Base-by-base conservation (phyloP, 2,329 filamentous ascomycete genomes). In the Monosporascus sp. region DNA sequence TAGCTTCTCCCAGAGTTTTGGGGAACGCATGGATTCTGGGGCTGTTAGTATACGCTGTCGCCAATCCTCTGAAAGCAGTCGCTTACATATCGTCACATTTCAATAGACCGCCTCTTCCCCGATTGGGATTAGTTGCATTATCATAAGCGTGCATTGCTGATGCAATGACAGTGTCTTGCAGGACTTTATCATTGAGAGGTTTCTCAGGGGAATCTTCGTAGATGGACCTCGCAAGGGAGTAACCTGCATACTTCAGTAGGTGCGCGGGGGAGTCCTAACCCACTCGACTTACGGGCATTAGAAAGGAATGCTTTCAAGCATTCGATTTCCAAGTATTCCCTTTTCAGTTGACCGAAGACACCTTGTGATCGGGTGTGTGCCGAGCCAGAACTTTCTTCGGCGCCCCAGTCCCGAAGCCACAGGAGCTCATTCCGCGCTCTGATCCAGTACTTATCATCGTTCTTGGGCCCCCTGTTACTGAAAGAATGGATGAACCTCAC, bases 51-150 rank as follows among this genome's bases (percentile, higher is more conserved):
- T 22, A 6, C 27, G 20, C 24, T 51, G 3, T 41, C 51, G 7
- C 35, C 16, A 19, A 40, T 31, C 26, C 43, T 26, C 43, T 7
- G 17, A 48, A 37, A 46, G 16, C 38, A 35, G 16, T n/a, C 24
- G 24, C 82, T 70, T 72, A 88, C 86, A 89, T 87, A 49, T 91
- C 86, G 59, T 87, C 79, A 46, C 88, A 90, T 68, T 85, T 89
- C 70, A 89, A 90, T 63, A 94, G 78, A 0, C 87, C 87, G 17
- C 89, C 89, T 59, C 89, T 79, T 2, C 81, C 88, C 52, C 83
- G 82, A 61, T 93, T 91, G 1, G 88, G 87, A 63, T 94, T 94
- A 22, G 87, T 89, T 3, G 89, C 89, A 64, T 89, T 89, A 63
- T 94, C 89, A 64, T 91, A 94, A 4, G 86, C 81, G 51, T 81